Conservation (phyloP, 805 yeast genomes). For the Ogataea trehaloabstinens region DNA sequence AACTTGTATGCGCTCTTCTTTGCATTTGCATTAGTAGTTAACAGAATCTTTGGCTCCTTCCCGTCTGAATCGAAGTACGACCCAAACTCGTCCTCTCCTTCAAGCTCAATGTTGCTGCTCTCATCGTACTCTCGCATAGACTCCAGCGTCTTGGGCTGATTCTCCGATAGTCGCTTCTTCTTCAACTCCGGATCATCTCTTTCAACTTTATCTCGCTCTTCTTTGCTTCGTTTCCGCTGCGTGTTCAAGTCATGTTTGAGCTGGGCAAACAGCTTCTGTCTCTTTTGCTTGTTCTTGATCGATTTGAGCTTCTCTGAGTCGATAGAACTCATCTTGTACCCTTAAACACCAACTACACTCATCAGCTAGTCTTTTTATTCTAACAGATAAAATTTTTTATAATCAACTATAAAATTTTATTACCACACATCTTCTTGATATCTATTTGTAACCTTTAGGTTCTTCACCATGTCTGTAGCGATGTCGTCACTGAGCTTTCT, state of each 20-base stretch:
- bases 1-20: conserved; percentile 85
- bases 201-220: conserved; percentile 86
- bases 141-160: conserved; percentile 82
- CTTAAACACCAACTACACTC: too few relatives aligned
- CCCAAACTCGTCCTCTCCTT: conserved; percentile 65
- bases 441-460: conserved; percentile 76
- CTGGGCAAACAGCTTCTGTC: conserved; percentile 75
- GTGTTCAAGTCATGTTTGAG: conserved; percentile 74
- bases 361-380: not conserved
- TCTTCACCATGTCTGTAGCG: conserved; percentile 75
- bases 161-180: conserved; percentile 73
- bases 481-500: conserved; percentile 63
- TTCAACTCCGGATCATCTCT: conserved; percentile 76
- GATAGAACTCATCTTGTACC: conserved; percentile 31
- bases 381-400: too few relatives aligned
- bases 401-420: too few relatives aligned
- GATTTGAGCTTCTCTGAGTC: conserved; percentile 39
- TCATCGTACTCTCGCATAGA: conserved; percentile 84
- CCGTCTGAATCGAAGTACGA: conserved; percentile 48
- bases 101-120: conserved; percentile 60
- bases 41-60: conserved; percentile 76
- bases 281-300: conserved; percentile 72
- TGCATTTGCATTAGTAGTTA: conserved; percentile 88
- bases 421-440: conserved; percentile 99
- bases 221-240: conserved; percentile 71